Conservation (phyloP, 2,329 filamentous ascomycete species). For the Colletotrichum sublineola region DNA sequence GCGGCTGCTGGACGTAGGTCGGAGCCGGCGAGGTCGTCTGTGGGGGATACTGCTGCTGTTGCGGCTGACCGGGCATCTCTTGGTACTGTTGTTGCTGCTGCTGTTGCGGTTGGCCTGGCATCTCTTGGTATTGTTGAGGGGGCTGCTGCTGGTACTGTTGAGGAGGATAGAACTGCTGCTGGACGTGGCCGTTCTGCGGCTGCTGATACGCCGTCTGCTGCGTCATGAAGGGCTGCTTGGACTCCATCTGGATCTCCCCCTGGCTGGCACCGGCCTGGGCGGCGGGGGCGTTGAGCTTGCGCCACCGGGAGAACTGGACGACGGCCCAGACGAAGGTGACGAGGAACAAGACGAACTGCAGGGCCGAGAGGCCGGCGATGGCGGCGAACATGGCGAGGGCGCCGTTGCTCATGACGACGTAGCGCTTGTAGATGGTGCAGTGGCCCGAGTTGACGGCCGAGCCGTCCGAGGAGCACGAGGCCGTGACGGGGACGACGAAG, state of each 20-base stretch:
- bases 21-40: background rate
- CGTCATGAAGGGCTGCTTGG: constrained; percentile 36
- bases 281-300: constrained; percentile 48
- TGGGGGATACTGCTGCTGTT: background rate
- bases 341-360: constrained; percentile 58
- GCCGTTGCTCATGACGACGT: constrained; percentile 52
- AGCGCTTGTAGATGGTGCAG: constrained; percentile 51
- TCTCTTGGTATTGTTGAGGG: constrained; percentile 30
- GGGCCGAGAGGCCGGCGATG: constrained; percentile 59
- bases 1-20: background rate
- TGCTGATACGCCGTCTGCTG: constrained; percentile 45
- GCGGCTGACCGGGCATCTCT: constrained; percentile 14
- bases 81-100: constrained; percentile 29
- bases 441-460: constrained; percentile 55
- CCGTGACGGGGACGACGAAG: constrained; percentile 51
- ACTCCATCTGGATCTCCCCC: constrained; percentile 52
- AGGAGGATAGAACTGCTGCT: background rate
- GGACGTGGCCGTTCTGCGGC: constrained; percentile 40
- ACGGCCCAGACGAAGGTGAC: constrained; percentile 54
- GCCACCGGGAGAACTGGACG: constrained; percentile 52
- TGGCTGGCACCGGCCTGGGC: constrained; percentile 38
- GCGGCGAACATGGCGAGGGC: constrained; percentile 55
- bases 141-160: constrained; percentile 26
- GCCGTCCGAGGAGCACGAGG: constrained; percentile 54
- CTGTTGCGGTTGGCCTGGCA: constrained; percentile 5